Conservation (phyloP, 2,329 filamentous ascomycete species). For the Cladosporium phlei region DNA sequence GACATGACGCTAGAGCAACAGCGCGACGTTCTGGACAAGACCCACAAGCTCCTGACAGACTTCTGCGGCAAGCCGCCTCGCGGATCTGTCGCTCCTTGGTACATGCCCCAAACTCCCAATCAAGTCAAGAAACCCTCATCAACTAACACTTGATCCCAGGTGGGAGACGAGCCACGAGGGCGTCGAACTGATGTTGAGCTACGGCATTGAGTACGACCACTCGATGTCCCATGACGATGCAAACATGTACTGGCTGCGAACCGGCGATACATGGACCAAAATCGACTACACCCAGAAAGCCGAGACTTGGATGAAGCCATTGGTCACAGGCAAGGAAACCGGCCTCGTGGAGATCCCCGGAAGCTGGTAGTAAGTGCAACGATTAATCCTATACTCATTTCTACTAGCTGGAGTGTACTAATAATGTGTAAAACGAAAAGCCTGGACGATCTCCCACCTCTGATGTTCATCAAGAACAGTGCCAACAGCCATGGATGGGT, state of each 20-base stretch:
- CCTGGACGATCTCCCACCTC: conserved; percentile 52
- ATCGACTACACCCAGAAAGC: conserved; percentile 61
- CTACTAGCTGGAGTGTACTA: conserved; percentile 20
- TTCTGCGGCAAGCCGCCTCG: conserved; percentile 65
- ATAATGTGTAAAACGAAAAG: no score
- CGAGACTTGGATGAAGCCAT: conserved; percentile 61
- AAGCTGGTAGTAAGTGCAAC: no score
- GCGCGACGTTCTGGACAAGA: conserved; percentile 66
- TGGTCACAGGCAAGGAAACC: conserved; percentile 54
- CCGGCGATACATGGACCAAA: conserved; percentile 61
- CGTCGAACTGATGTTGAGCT: conserved; percentile 57
- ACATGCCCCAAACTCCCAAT: no score
- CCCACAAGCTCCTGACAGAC: conserved; percentile 63
- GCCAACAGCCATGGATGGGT: conserved; percentile 59
- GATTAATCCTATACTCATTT: conserved; percentile 54
- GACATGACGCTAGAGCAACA: conserved; percentile 71
- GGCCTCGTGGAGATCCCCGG: conserved; percentile 60
- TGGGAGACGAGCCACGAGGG: conserved; percentile 69
- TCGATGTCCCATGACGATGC: conserved; percentile 61
- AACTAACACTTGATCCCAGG: no score
- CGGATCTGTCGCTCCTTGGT: conserved; percentile 65
- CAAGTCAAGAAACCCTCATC: no score
- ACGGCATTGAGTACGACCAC: conserved; percentile 66
- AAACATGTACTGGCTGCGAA: conserved; percentile 58
- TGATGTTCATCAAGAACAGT: conserved; percentile 63